Percentiles rank a stretch among this genome's conserved stretches.
Evolutionary conservation across 2,329 filamentous ascomycete genomes (phyloP).

Genomic region (Setomelanomma holmii): DNA sequence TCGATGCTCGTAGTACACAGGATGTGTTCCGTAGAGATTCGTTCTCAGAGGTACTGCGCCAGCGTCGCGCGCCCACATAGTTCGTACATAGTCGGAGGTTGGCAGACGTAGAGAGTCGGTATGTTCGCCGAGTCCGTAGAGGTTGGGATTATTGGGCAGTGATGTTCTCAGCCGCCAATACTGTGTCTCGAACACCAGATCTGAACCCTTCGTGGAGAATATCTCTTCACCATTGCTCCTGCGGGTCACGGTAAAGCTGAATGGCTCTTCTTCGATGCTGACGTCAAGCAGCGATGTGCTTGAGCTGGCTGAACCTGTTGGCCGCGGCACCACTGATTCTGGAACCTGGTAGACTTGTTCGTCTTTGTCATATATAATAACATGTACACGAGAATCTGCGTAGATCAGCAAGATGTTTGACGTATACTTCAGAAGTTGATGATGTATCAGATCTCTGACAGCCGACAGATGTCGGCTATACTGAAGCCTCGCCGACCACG

Average conservation of each 20-base stretch:
- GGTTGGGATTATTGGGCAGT: conserved; percentile 70
- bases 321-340: conserved; percentile 71
- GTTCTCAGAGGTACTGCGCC: conserved; percentile 64
- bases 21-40: conserved; percentile 77
- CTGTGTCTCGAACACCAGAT: conserved; percentile 77
- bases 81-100: conserved; percentile 72
- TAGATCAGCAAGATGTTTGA: conserved; percentile 4
- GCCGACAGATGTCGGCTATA: background rate
- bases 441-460: background rate
- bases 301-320: conserved; percentile 44
- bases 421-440: background rate
- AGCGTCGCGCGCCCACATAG: conserved; percentile 73
- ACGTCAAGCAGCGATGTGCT: conserved; percentile 59
- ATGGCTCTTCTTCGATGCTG: conserved; percentile 63
- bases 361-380: conserved; percentile 73
- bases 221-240: conserved; percentile 64
- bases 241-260: conserved; percentile 70
- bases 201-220: conserved; percentile 73
- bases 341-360: conserved; percentile 78
- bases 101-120: conserved; percentile 72
- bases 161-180: conserved; percentile 75
- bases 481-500: background rate
- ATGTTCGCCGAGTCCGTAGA: conserved; percentile 82
- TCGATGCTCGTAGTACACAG: conserved; percentile 76
- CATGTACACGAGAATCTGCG: conserved; percentile 69